Base-by-base conservation (phyloP, 2,329 filamentous ascomycete genomes). In the Paecilomyces dactylethromorphus region DNA sequence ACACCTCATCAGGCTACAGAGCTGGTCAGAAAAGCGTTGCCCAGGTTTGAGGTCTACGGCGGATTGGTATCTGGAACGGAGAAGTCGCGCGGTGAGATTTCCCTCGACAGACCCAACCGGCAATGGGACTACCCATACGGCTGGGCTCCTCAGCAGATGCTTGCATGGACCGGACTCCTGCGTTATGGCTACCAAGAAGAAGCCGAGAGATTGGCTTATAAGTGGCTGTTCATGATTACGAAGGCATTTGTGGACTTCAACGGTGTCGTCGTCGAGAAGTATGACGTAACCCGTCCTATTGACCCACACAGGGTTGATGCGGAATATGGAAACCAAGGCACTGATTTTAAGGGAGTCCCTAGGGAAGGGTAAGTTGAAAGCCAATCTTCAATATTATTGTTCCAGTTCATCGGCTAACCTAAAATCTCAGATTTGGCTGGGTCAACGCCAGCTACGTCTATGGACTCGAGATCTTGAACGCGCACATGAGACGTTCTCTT, bases 91-190 rank as follows among this genome's bases (percentile, higher is more conserved):
- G 94, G 94, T 49, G 79, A 82, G 32, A 80, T 96, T 61, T 87
- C 89, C 12, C 76, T 97, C 45, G 85, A 92, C 66, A 84, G 93
- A 54, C 94, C 94, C 7, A 97, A 97, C 74, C 87, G 94, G 66
- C 94, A 99, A 73, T 99, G 94, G 94, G 94, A 99, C 73, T 97
- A 92, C 72, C 94, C 94, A 0, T 97, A 94, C 71, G 94, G 94
- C 60, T 99, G 94, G 94, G 94, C 94, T 58, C 94, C 94, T 32
- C 94, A 99, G 80, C 94, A 99, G 79, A 97, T 99, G 79, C 85
- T 99, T 50, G 93, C 94, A 0, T 99, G 94, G 94, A 92, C 91
- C 1, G 94, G 92, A 2, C 80, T 99, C 60, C 84, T 92, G 68
- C 88, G 92, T 18, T 99, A 97, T 71, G 92, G 92, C 57, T 97